These are phyloP conservation scores for Trypanosoma boissoni DNA, from an alignment of 208 protist species.

Conservation along the genomic window DNA sequence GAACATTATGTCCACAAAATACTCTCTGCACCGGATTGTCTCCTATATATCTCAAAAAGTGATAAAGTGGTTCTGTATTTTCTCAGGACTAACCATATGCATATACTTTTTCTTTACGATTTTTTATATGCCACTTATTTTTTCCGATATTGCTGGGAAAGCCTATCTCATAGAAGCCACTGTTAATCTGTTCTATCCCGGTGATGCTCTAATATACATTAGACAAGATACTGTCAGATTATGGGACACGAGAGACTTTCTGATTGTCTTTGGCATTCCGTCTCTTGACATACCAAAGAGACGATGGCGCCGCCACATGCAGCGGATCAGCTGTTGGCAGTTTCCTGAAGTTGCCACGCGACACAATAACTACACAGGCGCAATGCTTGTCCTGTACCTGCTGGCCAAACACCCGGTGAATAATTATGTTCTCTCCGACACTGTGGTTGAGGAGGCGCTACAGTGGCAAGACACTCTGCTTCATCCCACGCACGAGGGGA, in stretches of 20 bases:
- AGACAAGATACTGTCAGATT: neutral
- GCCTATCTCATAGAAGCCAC: too few relatives aligned
- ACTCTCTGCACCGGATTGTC: too few relatives aligned
- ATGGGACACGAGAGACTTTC: constrained; percentile 9
- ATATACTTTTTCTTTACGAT: too few relatives aligned
- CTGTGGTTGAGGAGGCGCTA: constrained; percentile 36
- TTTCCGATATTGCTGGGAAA: too few relatives aligned
- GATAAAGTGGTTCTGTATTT: too few relatives aligned
- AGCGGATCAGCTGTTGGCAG: constrained; percentile 41
- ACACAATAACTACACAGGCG: constrained; percentile 30
- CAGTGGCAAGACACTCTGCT: constrained; percentile 28
- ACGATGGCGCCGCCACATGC: constrained; percentile 22
- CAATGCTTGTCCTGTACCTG: constrained; percentile 32
- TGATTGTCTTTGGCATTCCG: constrained; percentile 44
- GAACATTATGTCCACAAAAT: too few relatives aligned
- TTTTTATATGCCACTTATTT: too few relatives aligned
- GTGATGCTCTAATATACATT: constrained; percentile 5
- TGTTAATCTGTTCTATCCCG: too few relatives aligned
- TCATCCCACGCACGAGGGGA: constrained; percentile 34
- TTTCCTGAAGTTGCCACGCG: constrained; percentile 35
- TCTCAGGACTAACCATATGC: too few relatives aligned
- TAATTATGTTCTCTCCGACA: constrained; percentile 22
- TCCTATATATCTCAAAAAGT: too few relatives aligned
- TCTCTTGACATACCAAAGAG: constrained; percentile 33
- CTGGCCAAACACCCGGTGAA: constrained; percentile 6